Conservation (phyloP, 768 basidiomycete genomes). For the Calocybe cyanea region DNA sequence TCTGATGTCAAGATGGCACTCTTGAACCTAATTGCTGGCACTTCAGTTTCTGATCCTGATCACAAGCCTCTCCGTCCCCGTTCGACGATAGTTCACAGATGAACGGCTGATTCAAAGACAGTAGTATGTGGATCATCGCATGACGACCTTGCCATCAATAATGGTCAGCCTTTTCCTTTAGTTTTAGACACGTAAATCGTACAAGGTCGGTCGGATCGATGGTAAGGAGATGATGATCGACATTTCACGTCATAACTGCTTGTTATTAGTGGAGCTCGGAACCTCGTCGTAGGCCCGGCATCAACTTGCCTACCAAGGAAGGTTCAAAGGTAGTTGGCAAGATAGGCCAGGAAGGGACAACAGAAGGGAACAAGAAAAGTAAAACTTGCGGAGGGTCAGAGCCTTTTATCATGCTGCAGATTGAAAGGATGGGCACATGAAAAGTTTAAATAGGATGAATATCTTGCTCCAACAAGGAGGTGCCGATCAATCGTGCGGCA, state of each 20-base stretch:
- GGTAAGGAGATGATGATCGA: conserved; percentile 7
- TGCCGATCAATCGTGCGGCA: neutral
- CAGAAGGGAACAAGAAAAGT: conserved; percentile 10
- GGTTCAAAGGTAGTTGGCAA: neutral
- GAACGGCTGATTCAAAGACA: too few species aligned
- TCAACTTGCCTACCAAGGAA: neutral
- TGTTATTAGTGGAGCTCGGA: neutral
- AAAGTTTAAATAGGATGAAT: conserved; percentile 4
- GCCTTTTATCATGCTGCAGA: conserved; percentile 10
- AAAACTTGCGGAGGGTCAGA: neutral
- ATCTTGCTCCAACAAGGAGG: conserved; percentile 10
- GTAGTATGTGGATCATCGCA: too few species aligned
- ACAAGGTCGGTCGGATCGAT: conserved; percentile 5
- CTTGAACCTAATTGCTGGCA: conserved; percentile 4
- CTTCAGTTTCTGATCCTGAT: conserved; percentile 1
- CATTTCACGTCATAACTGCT: conserved; percentile 1
- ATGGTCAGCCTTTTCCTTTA: too few species aligned
- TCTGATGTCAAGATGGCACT: conserved; percentile 9
- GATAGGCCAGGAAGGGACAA: neutral
- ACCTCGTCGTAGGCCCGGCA: neutral
- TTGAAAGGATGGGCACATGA: conserved; percentile 14
- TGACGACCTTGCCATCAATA: too few species aligned
- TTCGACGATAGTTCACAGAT: too few species aligned
- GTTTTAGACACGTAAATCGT: too few species aligned
- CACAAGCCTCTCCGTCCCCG: too few species aligned